Conservation (phyloP, 192 early-diverging fungal genomes). For the Coemansia sp. region DNA sequence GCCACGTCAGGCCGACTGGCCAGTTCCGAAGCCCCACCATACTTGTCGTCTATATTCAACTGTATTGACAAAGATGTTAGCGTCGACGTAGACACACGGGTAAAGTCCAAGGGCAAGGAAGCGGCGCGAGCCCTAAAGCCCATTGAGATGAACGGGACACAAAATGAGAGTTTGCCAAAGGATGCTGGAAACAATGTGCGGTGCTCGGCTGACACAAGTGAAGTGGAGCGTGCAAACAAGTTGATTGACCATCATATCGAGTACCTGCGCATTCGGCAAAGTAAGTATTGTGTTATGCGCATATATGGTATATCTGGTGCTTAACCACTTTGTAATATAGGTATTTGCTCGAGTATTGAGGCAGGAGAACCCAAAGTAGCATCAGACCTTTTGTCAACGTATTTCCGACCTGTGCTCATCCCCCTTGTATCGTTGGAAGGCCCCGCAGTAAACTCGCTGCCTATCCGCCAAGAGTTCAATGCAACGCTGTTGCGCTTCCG, state of each 20-base stretch:
- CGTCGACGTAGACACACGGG: background rate
- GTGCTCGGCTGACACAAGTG: conserved; percentile 1
- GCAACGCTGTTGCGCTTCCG: conserved; percentile 47
- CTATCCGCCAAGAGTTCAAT: conserved; percentile 30
- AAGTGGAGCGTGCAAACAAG: conserved; percentile 29
- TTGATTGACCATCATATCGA: conserved; percentile 51
- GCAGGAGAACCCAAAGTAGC: conserved; percentile 44
- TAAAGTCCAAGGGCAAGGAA: conserved; percentile 13
- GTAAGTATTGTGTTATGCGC: conserved; percentile 11
- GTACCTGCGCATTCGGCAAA: conserved; percentile 46
- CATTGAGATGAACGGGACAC: background rate
- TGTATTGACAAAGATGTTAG: conserved; percentile 1
- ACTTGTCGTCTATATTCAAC: conserved; percentile 25
- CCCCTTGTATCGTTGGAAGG: conserved; percentile 18
- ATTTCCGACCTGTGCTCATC: conserved; percentile 43
- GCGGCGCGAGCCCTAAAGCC: background rate
- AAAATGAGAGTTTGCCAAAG: background rate
- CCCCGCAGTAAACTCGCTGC: conserved; percentile 14
- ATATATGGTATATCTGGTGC: background rate
- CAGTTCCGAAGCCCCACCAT: conserved; percentile 12
- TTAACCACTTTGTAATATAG: conserved; percentile 12
- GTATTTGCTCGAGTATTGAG: conserved; percentile 45
- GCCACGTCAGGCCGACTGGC: conserved; percentile 28
- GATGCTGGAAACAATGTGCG: conserved; percentile 9
- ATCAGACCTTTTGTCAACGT: conserved; percentile 42